Base-by-base conservation (phyloP, 192 early-diverging fungal species). In the Geranomyces michiganensis region DNA sequence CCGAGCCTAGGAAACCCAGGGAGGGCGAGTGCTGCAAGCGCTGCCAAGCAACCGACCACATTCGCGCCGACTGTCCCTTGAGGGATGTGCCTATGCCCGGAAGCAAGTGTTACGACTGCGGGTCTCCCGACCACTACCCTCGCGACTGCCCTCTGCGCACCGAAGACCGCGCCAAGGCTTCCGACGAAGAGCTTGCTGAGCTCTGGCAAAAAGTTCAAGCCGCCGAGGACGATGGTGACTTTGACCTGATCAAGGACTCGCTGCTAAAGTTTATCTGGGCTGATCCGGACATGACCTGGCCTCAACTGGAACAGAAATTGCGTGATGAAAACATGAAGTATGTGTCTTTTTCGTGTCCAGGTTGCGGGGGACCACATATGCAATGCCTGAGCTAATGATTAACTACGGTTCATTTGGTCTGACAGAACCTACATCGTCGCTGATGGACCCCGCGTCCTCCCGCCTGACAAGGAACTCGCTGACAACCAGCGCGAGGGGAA, bases 391-490 rank as follows among this genome's bases (percentile, higher is more conserved):
- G n/a, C n/a, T n/a, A n/a, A n/a, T n/a, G n/a, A n/a, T n/a, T n/a
- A n/a, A n/a, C n/a, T n/a, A n/a, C n/a, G n/a, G n/a, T n/a, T n/a
- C n/a, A n/a, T n/a, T n/a, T n/a, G n/a, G n/a, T n/a, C n/a, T n/a
- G 46, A 26, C 43, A 69, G 67, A 33, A 69, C 67, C 24, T 55
- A 69, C 56, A 58, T 69, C 32, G 12, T 58, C 5, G 67, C 67
- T 55, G 67, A 69, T 13, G 56, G 41, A 22, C 62, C 62, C 21
- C 51, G 67, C 30, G 43, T 59, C 4, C 32, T 69, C 24, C 67
- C 67, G 9, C 67, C 67, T 32, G 7, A 36, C 32, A 69, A 69
- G 56, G 67, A 69, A 55, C 51, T 69, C 56, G 67, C 67, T 26
- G 56, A 69, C 56, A 69, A 55, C 30, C 22, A 49, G 33, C 30